Evolutionary conservation across 164 flowering plant genomes (phyloP).

Genomic region (Dillenia turbinata): DNA sequence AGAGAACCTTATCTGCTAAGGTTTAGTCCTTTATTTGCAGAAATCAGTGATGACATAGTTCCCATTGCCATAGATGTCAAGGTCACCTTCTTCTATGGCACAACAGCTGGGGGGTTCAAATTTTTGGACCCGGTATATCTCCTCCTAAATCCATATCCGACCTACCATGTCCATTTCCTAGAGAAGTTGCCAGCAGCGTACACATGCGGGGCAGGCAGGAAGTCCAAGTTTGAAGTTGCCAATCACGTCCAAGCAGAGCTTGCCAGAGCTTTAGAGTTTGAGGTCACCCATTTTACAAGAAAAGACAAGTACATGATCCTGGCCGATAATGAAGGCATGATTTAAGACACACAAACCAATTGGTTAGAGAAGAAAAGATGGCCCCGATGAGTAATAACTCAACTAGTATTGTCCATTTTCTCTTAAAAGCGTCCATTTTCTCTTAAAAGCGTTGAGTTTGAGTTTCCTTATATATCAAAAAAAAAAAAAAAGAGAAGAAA

Average conservation of each 20-base stretch:
- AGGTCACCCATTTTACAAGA: conserved; percentile 62
- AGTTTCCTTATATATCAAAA: too few species aligned
- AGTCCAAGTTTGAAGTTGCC: conserved; percentile 47
- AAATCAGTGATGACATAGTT: conserved; percentile 26
- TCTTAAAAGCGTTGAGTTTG: too few species aligned
- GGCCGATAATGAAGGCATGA: conserved; percentile 55
- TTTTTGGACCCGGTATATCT: conserved; percentile 37
- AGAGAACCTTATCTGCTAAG: conserved; percentile 39
- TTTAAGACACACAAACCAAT: neutral
- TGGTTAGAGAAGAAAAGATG: neutral
- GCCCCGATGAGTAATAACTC: too few species aligned
- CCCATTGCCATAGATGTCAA: conserved; percentile 28
- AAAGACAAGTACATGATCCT: conserved; percentile 58
- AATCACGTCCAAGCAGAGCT: conserved; percentile 46
- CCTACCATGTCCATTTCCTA: conserved; percentile 20
- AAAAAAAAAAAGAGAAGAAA: too few species aligned
- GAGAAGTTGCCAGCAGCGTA: conserved; percentile 13
- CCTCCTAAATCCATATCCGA: conserved; percentile 30
- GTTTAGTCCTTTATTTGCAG: conserved; percentile 40
- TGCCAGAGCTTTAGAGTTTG: conserved; percentile 42
- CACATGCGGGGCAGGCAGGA: conserved; percentile 16
- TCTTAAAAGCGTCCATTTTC: too few species aligned
- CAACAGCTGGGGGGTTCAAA: conserved; percentile 35
- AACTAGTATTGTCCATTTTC: too few species aligned
- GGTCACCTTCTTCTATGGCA: conserved; percentile 35